These are phyloP conservation scores for Zoysia matrella DNA, from an alignment of 202 grass and related monocot genomes.

Conservation along the genomic window DNA sequence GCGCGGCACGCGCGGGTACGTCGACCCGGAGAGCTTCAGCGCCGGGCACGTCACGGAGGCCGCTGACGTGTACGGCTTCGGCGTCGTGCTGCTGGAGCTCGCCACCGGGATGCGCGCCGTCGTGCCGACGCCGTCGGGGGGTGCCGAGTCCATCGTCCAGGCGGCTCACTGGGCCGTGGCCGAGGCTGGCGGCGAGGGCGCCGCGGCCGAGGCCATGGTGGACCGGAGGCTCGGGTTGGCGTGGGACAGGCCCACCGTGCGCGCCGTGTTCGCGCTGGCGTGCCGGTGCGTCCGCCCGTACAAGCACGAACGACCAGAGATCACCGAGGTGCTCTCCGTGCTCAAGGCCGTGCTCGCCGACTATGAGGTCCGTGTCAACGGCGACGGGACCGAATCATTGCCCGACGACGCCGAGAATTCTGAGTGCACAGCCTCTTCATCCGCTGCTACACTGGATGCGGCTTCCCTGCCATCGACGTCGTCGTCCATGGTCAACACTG, in stretches of 20 bases:
- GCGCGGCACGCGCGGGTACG: conserved; percentile 67
- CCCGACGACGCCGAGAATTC: neutral
- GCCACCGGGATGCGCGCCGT: conserved; percentile 74
- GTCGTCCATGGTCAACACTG: conserved; percentile 15
- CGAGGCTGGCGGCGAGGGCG: neutral
- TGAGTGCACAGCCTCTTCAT: neutral
- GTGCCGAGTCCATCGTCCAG: conserved; percentile 66
- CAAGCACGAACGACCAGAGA: conserved; percentile 63
- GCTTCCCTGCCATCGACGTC: conserved; percentile 33
- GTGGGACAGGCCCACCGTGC: conserved; percentile 59
- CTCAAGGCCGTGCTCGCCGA: conserved; percentile 51
- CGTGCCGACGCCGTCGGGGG: conserved; percentile 62
- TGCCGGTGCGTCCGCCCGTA: conserved; percentile 70
- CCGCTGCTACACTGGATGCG: conserved; percentile 10
- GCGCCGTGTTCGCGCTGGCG: conserved; percentile 52
- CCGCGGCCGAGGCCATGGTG: conserved; percentile 43
- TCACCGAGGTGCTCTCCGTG: conserved; percentile 53
- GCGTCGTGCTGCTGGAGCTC: conserved; percentile 78
- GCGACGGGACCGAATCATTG: neutral
- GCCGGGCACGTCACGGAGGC: conserved; percentile 60
- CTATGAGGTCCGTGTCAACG: conserved; percentile 31
- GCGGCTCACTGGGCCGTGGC: conserved; percentile 39
- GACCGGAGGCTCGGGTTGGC: conserved; percentile 50
- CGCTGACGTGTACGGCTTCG: conserved; percentile 78
- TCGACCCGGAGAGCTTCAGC: conserved; percentile 74